A percentile compares a stretch with the other conserved stretches of the same genome.
Conservation (phyloP, 768 basidiomycete genomes). For the Macrolepiota albuminosa region DNA sequence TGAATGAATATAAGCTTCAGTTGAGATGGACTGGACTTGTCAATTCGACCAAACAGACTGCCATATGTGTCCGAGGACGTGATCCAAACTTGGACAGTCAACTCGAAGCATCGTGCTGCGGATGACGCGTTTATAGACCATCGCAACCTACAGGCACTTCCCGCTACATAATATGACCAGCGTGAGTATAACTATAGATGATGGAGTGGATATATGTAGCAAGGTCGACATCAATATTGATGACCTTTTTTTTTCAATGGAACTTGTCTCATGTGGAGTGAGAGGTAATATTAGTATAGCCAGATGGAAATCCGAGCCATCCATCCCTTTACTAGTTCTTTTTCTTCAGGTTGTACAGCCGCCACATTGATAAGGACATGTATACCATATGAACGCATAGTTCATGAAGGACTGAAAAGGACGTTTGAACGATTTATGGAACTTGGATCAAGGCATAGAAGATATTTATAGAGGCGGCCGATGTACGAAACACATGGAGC, state of each 20-base stretch:
- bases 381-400: no score
- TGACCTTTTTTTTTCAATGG: not conserved
- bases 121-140: not conserved
- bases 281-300: not conserved
- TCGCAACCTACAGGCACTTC: not conserved
- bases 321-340: not conserved
- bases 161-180: not conserved
- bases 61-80: not conserved
- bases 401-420: not conserved
- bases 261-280: not conserved
- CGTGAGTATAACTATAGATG: not conserved
- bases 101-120: not conserved
- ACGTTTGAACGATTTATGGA: not conserved
- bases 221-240: not conserved
- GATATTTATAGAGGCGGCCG: not conserved
- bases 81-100: not conserved
- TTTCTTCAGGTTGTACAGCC: not conserved
- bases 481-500: not conserved
- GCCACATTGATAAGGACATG: not conserved
- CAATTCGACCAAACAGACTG: not conserved
- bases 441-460: not conserved
- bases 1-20: no score
- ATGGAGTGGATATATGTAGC: no score
- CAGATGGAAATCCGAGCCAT: not conserved
- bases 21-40: not conserved